Evolutionary conservation across 495 filamentous ascomycete genomes (phyloP).

Genomic region (Jackrogersella multiformis): DNA sequence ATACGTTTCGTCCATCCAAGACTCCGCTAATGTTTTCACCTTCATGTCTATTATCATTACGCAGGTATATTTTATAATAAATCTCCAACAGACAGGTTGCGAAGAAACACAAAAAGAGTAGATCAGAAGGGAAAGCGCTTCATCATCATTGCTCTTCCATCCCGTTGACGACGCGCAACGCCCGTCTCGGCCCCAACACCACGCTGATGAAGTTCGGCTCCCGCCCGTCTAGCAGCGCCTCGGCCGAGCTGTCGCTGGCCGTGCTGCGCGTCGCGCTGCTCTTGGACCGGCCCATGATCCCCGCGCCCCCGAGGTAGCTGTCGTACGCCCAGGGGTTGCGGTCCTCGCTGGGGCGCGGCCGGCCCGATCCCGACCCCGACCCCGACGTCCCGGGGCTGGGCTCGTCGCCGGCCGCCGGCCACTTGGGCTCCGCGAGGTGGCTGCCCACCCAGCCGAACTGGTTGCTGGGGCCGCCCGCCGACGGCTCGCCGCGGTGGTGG

Average conservation of each 20-base stretch:
- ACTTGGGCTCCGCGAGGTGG: constrained; percentile 48
- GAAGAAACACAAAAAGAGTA: not conserved
- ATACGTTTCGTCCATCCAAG: not conserved
- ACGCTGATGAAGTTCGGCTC: constrained; percentile 81
- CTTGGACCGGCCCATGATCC: constrained; percentile 36
- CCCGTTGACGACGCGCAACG: constrained; percentile 75
- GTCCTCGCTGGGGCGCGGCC: constrained; percentile 35
- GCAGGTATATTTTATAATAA: not conserved
- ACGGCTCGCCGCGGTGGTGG: constrained; percentile 31
- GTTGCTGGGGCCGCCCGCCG: constrained; percentile 40
- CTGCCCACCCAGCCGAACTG: constrained; percentile 48
- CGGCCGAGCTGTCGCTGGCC: constrained; percentile 51
- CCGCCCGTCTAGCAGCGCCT: constrained; percentile 67
- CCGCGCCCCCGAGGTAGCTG: constrained; percentile 4
- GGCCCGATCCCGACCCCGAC: constrained; percentile 19
- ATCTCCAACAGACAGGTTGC: constrained; percentile 5
- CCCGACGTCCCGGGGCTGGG: constrained; percentile 38
- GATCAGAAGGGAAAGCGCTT: not conserved
- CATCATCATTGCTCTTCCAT: constrained; percentile 46
- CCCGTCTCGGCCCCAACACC: constrained; percentile 74
- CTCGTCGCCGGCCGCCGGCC: constrained; percentile 39
- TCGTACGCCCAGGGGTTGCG: constrained; percentile 27
- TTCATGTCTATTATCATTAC: too few species aligned
- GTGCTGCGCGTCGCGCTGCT: constrained; percentile 50
- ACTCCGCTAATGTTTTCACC: not conserved